Percentiles rank a stretch among this genome's conserved stretches.
Evolutionary conservation across 768 basidiomycete species (phyloP).

Genomic region (Pulveroboletus sp.): DNA sequence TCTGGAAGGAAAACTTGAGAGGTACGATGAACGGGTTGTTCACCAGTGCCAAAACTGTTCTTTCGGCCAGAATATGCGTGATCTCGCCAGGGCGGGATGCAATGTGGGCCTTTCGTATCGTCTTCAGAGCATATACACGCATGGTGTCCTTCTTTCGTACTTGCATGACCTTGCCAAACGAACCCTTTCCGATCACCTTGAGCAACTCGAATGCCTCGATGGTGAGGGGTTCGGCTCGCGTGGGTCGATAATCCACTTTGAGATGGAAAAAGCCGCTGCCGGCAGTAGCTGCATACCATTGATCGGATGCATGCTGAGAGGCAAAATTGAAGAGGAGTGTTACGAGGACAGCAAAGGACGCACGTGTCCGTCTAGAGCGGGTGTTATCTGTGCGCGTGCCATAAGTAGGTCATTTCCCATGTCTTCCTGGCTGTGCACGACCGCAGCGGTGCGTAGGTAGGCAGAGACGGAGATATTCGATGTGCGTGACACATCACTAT

Average conservation of each 20-base stretch:
- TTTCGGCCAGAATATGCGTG: slow-evolving; percentile 94
- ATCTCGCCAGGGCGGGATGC: slow-evolving; percentile 95
- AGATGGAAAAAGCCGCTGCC: slow-evolving; percentile 92
- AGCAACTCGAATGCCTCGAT: slow-evolving; percentile 96
- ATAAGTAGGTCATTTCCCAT: slow-evolving; percentile 98
- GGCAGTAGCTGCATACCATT: slow-evolving; percentile 82
- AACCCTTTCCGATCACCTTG: slow-evolving; percentile 97
- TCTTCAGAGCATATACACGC: slow-evolving; percentile 97
- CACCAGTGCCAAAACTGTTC: slow-evolving; percentile 93
- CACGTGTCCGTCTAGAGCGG: slow-evolving; percentile 75
- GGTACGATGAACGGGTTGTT: slow-evolving; percentile 99
- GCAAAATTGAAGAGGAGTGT: slow-evolving; percentile 3
- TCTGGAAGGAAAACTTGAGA: slow-evolving; percentile 98
- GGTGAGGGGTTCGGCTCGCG: slow-evolving; percentile 77
- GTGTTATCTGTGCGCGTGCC: slow-evolving; percentile 87
- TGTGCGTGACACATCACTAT: slow-evolving; percentile 89
- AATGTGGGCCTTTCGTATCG: slow-evolving; percentile 96
- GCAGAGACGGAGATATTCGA: slow-evolving; percentile 90
- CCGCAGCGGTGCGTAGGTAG: slow-evolving; percentile 80
- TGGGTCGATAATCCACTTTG: slow-evolving; percentile 90
- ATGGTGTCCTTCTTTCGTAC: slow-evolving; percentile 98
- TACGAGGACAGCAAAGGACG: slow-evolving; percentile 20
- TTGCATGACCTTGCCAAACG: slow-evolving; percentile 99
- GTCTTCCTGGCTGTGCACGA: slow-evolving; percentile 72
- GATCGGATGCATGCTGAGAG: slow-evolving; percentile 73